Percentiles rank a stretch among this genome's conserved stretches.
phyloP scores from a whole-genome alignment of 2,329 filamentous ascomycete genomes.

The Ophiobolus disseminans region DNA sequence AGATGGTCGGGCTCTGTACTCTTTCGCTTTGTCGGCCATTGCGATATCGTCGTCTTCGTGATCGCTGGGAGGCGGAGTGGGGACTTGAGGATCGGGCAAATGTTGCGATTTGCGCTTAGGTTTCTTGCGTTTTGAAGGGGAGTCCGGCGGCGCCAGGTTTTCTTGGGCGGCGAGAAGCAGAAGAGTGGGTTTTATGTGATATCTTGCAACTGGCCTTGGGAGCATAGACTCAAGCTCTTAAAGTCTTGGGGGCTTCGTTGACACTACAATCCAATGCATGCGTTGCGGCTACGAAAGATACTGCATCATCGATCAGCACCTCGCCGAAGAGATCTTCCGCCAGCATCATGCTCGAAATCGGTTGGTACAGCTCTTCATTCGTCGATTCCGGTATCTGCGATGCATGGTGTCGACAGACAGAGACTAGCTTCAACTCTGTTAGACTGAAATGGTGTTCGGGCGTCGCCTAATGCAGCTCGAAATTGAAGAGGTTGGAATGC shows the following conservation, averaged over 20 bases:
- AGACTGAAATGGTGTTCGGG: conserved; percentile 6
- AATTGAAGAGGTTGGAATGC: conserved; percentile 10
- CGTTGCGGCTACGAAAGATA: conserved; percentile 1
- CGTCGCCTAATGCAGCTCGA: conserved; percentile 11
- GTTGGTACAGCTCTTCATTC: conserved; percentile 5
- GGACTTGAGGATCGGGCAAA: conserved; percentile 6
- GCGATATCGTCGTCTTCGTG: conserved; percentile 1
- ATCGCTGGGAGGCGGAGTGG: background rate
- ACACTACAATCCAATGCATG: no score
- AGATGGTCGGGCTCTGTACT: conserved; percentile 1
- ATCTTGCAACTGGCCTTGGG: conserved; percentile 1
- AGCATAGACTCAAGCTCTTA: conserved; percentile 2
- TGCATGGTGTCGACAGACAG: conserved; percentile 5
- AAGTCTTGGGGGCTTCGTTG: background rate
- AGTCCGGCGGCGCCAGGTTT: conserved; percentile 19
- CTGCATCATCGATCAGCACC: conserved; percentile 17
- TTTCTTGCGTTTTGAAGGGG: conserved; percentile 15
- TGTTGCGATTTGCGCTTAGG: conserved; percentile 6
- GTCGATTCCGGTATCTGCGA: conserved; percentile 5
- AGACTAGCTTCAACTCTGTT: conserved; percentile 6
- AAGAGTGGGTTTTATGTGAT: background rate
- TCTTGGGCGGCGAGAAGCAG: conserved; percentile 3
- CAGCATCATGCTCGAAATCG: background rate
- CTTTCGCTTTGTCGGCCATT: conserved; percentile 17
- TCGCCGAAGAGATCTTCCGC: conserved; percentile 13